Percentiles rank a stretch among this genome's conserved stretches.
These are phyloP conservation scores for Capsicum rhomboideum DNA, from an alignment of 257 asterid species.

Conservation along the genomic window DNA sequence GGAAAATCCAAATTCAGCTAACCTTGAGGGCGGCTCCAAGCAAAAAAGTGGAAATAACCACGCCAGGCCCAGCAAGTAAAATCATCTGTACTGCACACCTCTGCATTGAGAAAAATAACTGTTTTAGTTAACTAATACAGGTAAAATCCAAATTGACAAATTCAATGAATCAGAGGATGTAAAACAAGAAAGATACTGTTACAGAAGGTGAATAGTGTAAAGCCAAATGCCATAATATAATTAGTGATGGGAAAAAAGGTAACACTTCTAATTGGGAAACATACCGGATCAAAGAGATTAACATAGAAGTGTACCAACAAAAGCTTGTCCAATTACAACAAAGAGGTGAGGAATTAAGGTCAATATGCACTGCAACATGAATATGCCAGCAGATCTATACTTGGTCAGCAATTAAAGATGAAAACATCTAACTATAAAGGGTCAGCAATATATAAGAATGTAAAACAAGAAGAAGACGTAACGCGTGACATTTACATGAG, in stretches of 20 bases:
- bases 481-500: not conserved
- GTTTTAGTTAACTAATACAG: not conserved
- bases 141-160: not conserved
- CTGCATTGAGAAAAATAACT: constrained; percentile 30
- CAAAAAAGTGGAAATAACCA: constrained; percentile 77
- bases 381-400: not conserved
- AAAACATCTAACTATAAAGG: not conserved
- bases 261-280: not conserved
- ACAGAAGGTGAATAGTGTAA: not conserved
- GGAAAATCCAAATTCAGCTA: constrained; percentile 20
- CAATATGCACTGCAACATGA: not conserved
- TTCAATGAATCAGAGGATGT: not conserved
- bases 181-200: not conserved
- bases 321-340: not conserved
- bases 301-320: not conserved
- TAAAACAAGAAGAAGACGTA: not conserved
- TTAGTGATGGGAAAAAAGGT: not conserved
- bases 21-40: constrained; percentile 90
- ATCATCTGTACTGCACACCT: constrained; percentile 83
- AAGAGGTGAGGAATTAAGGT: not conserved
- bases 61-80: constrained; percentile 98
- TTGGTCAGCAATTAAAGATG: not conserved
- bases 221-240: not conserved
- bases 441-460: not conserved
- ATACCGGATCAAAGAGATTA: not conserved